Evolutionary conservation across 345 rosid species (phyloP).

Genomic region (Eucalyptus melliodora): DNA sequence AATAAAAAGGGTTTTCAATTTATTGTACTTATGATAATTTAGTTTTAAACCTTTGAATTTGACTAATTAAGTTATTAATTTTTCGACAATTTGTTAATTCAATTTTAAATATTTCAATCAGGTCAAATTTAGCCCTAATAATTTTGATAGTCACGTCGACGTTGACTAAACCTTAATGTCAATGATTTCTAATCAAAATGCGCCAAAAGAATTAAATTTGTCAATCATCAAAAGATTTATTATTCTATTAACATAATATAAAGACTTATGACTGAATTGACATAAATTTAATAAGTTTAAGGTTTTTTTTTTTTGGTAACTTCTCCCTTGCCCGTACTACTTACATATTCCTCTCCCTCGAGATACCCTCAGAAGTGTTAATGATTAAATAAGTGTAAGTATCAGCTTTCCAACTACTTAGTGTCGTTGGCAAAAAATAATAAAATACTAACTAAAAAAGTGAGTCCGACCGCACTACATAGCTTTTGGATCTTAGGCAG

Average conservation of each 20-base stretch:
- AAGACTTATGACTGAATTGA: no score
- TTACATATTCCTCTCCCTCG: background rate
- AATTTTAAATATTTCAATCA: no score
- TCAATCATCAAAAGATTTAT: background rate
- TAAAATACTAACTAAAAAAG: background rate
- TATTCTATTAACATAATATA: no score
- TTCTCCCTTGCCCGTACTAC: background rate
- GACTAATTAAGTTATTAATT: no score
- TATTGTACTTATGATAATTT: no score
- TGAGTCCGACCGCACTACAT: background rate
- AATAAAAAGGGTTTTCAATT: no score
- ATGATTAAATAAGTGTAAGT: background rate
- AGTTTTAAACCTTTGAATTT: no score
- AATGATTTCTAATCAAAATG: no score
- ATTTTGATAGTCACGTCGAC: background rate
- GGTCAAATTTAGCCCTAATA: no score
- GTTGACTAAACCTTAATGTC: background rate
- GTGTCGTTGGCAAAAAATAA: background rate
- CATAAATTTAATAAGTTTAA: no score
- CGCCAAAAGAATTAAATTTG: rapidly evolving
- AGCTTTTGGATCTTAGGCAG: background rate
- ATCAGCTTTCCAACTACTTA: background rate
- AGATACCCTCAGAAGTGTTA: background rate
- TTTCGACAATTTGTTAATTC: no score
- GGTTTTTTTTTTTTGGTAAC: background rate